phyloP scores from a whole-genome alignment of 208 protist genomes.

The Acanthamoeba royreba region DNA sequence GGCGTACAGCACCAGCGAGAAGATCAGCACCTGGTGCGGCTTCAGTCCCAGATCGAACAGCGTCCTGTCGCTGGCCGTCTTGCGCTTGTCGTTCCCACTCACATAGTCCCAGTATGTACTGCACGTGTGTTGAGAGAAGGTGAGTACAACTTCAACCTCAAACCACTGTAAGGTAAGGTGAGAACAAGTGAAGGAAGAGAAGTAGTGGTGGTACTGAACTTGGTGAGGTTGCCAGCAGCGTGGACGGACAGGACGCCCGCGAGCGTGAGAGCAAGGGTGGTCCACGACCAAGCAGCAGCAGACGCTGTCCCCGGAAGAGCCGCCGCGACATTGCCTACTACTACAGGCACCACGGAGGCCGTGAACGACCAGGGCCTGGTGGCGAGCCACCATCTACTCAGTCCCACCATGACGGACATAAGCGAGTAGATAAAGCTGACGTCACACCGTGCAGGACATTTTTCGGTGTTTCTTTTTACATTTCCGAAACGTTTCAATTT shows the following conservation, averaged over 20 bases:
- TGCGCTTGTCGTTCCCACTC: not conserved
- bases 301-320: not conserved
- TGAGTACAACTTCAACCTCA: not conserved
- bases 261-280: not conserved
- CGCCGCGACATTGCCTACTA: not conserved
- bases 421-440: too few relatives aligned
- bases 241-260: not conserved
- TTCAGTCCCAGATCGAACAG: not conserved
- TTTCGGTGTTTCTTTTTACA: too few relatives aligned
- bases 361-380: constrained; percentile 33
- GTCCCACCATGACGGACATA: too few relatives aligned
- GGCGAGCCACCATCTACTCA: not conserved
- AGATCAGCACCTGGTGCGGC: not conserved
- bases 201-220: not conserved
- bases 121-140: not conserved
- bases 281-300: not conserved
- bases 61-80: not conserved
- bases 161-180: not conserved
- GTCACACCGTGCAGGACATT: too few relatives aligned
- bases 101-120: constrained; percentile 39
- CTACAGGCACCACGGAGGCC: not conserved
- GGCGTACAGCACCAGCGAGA: not conserved
- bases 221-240: constrained; percentile 16
- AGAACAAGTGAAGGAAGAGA: not conserved
- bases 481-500: too few relatives aligned